Base-by-base conservation (phyloP, 345 rosid genomes). In the Syzygium oleosum region DNA sequence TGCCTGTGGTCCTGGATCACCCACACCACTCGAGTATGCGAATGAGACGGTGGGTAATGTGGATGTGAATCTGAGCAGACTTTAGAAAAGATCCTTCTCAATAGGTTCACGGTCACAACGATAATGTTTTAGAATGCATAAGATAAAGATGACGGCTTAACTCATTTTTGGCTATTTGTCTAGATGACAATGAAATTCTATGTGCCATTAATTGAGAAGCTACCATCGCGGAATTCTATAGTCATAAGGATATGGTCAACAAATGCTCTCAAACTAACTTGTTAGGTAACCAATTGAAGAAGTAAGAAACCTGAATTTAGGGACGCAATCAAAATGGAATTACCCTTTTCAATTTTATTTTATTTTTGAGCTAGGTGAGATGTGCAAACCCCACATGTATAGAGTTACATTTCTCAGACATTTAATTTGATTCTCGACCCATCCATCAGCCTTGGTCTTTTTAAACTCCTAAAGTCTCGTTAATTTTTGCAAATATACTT, bases 341-440 rank as follows among this genome's bases (percentile, higher is more conserved):
- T 25, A 58, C 29, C 2, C 1, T 25, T 27, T 25, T 58, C 15
- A 25, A 25, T 58, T 58, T 58, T 25, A 5, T 34, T 34, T 58
- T 25, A 2, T 58, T 58, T 25, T 27, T 1, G 0, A 58, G 15
- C 7, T 11, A 25, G 63, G 63, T 58, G 29, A 58, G 5, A 55
- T 10, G 29, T 23, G 7, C 63, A 4, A 58, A 58, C 1, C 13
- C 14, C 27, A 55, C 3, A 7, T 55, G 27, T 55, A 21, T 21
- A 55, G n/a, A 58, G 0, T 23, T 10, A 58, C 12, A 58, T 9
- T 10, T 58, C 63, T 58, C 6, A 0, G 0, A 4, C 13, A 23
- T 58, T 12, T 58, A 0, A 2, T 27, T 58, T 52, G 17, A 52
- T 14, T 52, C 53, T 51, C 51, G 51, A 2, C 12, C 51, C 51